phyloP scores from a whole-genome alignment of 2,329 filamentous ascomycete genomes.

The Chaetomiaceae sp. region DNA sequence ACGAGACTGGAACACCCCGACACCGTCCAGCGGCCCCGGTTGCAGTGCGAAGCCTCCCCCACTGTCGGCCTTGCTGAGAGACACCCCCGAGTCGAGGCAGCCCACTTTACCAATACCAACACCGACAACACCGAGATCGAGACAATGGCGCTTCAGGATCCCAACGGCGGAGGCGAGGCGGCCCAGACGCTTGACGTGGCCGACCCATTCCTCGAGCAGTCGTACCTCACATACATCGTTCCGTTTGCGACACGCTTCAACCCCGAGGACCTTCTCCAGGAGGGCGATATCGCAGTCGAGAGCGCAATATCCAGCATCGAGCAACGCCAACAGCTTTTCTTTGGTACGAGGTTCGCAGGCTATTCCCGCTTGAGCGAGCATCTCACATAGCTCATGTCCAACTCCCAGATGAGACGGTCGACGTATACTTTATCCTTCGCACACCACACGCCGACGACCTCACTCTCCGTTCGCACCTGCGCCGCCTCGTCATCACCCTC shows the following conservation, averaged over 20 bases:
- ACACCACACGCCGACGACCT: constrained; percentile 56
- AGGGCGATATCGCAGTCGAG: constrained; percentile 38
- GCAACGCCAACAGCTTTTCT: constrained; percentile 62
- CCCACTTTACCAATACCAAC: no score
- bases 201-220: constrained; percentile 50
- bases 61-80: no score
- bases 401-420: constrained; percentile 65
- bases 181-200: constrained; percentile 28
- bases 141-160: constrained; percentile 20
- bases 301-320: constrained; percentile 53
- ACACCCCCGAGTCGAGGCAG: no score
- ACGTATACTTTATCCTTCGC: constrained; percentile 63
- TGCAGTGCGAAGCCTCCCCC: no score
- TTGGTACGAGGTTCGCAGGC: constrained; percentile 51
- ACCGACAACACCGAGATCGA: neutral
- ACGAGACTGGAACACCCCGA: neutral
- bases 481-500: constrained; percentile 59
- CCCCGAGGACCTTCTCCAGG: constrained; percentile 47
- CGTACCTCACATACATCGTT: constrained; percentile 57
- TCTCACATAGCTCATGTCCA: constrained; percentile 45
- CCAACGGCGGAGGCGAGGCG: constrained; percentile 25
- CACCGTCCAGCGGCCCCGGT: no score
- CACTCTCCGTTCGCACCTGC: constrained; percentile 53
- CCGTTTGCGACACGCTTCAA: constrained; percentile 52
- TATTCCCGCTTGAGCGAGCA: constrained; percentile 29